Evolutionary conservation across 2,329 filamentous ascomycete species (phyloP).

Genomic region (Shiraia sp.): DNA sequence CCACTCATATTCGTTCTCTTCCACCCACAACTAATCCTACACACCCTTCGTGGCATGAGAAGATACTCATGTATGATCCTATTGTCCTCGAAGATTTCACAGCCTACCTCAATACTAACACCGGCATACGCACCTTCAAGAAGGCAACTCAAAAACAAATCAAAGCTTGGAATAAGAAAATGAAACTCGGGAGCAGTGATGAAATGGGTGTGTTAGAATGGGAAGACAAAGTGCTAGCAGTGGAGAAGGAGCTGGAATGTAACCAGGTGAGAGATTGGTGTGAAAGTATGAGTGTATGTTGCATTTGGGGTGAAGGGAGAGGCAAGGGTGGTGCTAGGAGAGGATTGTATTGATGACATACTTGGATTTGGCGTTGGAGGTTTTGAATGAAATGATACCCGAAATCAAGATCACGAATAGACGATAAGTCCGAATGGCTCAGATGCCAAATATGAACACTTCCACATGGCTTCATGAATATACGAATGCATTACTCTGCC

Average conservation of each 20-base stretch:
- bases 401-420: no score
- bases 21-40: conserved; percentile 45
- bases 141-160: conserved; percentile 35
- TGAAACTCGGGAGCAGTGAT: conserved; percentile 17
- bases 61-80: conserved; percentile 91
- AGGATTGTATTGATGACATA: conserved; percentile 29
- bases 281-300: conserved; percentile 83
- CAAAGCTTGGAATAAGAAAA: conserved; percentile 32
- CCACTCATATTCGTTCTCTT: conserved; percentile 51
- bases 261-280: conserved; percentile 85
- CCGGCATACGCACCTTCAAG: conserved; percentile 24
- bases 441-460: no score
- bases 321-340: conserved; percentile 26
- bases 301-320: conserved; percentile 66
- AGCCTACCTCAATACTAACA: conserved; percentile 70
- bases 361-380: no score
- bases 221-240: conserved; percentile 22
- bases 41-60: conserved; percentile 78
- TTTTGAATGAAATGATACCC: no score
- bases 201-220: conserved; percentile 10
- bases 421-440: no score
- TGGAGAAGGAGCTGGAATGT: conserved; percentile 34
- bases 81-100: conserved; percentile 86
- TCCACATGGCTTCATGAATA: no score
- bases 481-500: no score